phyloP scores from a whole-genome alignment of 352 stramenopile genomes.

The Phytophthora vignae region DNA sequence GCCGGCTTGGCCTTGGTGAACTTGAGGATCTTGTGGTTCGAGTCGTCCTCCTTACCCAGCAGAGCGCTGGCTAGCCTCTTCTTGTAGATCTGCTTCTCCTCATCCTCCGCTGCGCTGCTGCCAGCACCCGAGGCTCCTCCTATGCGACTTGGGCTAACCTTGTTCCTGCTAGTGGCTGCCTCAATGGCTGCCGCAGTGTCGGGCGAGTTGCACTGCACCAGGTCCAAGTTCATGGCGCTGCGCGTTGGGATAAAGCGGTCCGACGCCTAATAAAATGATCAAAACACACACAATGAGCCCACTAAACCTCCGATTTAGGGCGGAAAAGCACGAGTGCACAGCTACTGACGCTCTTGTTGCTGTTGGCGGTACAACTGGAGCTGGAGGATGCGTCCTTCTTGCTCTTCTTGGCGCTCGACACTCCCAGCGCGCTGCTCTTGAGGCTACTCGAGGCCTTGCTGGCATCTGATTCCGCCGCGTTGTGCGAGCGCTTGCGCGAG shows the following conservation, averaged over 20 bases:
- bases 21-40: conserved; percentile 96
- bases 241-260: conserved; percentile 90
- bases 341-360: conserved; percentile 41
- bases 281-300: conserved; percentile 15
- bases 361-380: conserved; percentile 15
- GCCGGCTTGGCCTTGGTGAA: conserved; percentile 98
- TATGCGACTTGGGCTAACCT: conserved; percentile 28
- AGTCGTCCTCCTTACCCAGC: conserved; percentile 73
- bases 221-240: conserved; percentile 88
- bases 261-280: conserved; percentile 40
- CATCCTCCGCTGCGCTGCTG: conserved; percentile 50
- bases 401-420: conserved; percentile 49
- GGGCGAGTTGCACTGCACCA: conserved; percentile 76
- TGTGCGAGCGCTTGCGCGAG: conserved; percentile 38
- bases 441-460: conserved; percentile 21
- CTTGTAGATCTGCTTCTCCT: conserved; percentile 87
- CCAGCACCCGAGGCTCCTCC: conserved; percentile 10
- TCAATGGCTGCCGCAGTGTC: conserved; percentile 58
- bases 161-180: conserved; percentile 39
- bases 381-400: conserved; percentile 28
- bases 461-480: conserved; percentile 31
- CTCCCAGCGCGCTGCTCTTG: conserved; percentile 19
- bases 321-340: background rate
- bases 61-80: conserved; percentile 83
- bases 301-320: conserved; percentile 14